Evolutionary conservation across 371 early-diverging fungal species (phyloP).

Genomic region (Saksenaea vasiformis): DNA sequence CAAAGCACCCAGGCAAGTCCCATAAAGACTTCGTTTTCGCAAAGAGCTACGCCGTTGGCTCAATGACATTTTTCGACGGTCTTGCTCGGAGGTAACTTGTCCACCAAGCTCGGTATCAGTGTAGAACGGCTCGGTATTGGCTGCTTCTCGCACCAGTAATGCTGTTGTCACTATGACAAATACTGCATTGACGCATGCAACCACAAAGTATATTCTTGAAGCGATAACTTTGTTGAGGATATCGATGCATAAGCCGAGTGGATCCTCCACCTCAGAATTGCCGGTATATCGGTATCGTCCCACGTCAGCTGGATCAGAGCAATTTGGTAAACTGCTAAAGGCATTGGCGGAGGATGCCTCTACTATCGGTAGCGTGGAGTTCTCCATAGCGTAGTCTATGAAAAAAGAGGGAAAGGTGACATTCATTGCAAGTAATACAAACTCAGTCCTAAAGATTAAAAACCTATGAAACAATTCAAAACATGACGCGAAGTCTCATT

Average conservation of each 20-base stretch:
- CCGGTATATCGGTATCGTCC: neutral
- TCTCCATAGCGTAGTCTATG: neutral
- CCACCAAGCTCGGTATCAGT: neutral
- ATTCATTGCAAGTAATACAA: no score
- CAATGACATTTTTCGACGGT: conserved; percentile 5
- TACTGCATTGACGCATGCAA: conserved; percentile 9
- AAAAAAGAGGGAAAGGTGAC: no score
- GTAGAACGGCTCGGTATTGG: neutral
- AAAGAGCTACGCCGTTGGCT: conserved; percentile 18
- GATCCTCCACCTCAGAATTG: neutral
- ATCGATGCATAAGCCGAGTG: neutral
- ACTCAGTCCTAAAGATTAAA: no score
- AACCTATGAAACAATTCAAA: no score
- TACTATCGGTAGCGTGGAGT: neutral
- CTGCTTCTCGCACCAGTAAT: conserved; percentile 8
- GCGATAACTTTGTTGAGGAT: conserved; percentile 1
- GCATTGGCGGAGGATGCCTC: neutral
- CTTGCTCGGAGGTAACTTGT: neutral
- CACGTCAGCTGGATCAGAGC: neutral
- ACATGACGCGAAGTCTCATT: no score
- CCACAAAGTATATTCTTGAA: conserved; percentile 11
- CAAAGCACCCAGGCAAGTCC: conserved; percentile 28
- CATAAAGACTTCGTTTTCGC: conserved; percentile 27
- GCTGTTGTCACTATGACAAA: conserved; percentile 19
- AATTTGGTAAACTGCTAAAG: neutral